A percentile compares a stretch with the other conserved stretches of the same genome.
phyloP scores from a whole-genome alignment of 495 filamentous ascomycete species.

The Daldinia caldariorum region DNA sequence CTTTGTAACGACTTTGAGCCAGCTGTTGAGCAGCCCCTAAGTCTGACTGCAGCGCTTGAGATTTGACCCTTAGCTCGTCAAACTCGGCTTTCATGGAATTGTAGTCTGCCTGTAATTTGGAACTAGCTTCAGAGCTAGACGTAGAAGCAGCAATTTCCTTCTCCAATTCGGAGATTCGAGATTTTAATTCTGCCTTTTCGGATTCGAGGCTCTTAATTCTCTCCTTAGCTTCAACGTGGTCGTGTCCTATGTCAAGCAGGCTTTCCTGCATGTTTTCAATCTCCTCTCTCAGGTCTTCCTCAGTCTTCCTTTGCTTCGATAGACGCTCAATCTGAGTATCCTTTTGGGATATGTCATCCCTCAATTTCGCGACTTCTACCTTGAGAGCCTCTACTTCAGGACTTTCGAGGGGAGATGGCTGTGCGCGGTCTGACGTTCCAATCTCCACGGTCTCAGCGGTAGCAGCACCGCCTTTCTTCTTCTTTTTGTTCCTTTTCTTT shows the following conservation, averaged over 20 bases:
- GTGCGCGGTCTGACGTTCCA: constrained; percentile 46
- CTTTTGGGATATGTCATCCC: constrained; percentile 73
- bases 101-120: constrained; percentile 66
- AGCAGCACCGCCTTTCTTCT: constrained; percentile 76
- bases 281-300: constrained; percentile 86
- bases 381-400: constrained; percentile 49
- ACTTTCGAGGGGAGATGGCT: constrained; percentile 37
- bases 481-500: constrained; percentile 93
- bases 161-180: constrained; percentile 72
- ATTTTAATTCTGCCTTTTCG: constrained; percentile 61
- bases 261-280: constrained; percentile 85
- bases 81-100: constrained; percentile 73
- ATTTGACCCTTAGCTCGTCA: constrained; percentile 76
- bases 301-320: constrained; percentile 71
- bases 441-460: constrained; percentile 36
- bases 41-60: constrained; percentile 78
- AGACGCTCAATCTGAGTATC: constrained; percentile 74
- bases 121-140: constrained; percentile 47
- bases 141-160: constrained; percentile 63
- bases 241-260: constrained; percentile 76
- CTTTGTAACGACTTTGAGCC: constrained; percentile 86
- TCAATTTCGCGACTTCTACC: constrained; percentile 58
- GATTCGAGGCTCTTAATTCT: constrained; percentile 68
- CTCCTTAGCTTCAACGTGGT: constrained; percentile 85
- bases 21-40: constrained; percentile 86